phyloP scores from a whole-genome alignment of 116 monocot genomes.

The Trichopus zeylanicus region DNA sequence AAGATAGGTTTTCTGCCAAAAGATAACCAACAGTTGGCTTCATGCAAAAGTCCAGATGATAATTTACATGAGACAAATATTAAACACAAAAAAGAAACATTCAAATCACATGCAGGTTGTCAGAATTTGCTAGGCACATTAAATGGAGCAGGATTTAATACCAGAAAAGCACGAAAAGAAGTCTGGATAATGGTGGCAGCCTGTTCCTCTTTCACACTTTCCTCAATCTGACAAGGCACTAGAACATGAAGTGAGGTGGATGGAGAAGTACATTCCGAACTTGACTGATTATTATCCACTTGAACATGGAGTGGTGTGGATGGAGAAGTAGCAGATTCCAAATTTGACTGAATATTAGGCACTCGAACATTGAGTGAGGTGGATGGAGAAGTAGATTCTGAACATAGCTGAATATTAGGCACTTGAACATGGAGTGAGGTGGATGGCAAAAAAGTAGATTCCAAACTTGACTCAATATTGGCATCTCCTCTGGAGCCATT shows the following conservation, averaged over 20 bases:
- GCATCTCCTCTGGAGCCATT: constrained; percentile 14
- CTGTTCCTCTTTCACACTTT: constrained; percentile 41
- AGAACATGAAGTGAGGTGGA: constrained; percentile 27
- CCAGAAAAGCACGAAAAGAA: constrained; percentile 86
- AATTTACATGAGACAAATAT: too few relatives aligned
- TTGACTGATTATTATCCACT: constrained; percentile 25
- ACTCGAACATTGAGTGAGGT: constrained; percentile 27
- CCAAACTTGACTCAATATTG: constrained; percentile 26
- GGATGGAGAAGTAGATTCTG: constrained; percentile 27
- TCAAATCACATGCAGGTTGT: background rate
- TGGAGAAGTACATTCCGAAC: constrained; percentile 29
- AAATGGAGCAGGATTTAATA: constrained; percentile 26
- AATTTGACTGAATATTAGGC: constrained; percentile 25
- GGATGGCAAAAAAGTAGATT: constrained; percentile 23
- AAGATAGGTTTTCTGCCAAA: too few relatives aligned
- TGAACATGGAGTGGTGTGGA: constrained; percentile 27
- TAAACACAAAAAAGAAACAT: too few relatives aligned
- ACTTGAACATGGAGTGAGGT: constrained; percentile 28
- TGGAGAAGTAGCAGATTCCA: constrained; percentile 30
- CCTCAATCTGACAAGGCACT: constrained; percentile 31
- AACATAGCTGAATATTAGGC: constrained; percentile 28
- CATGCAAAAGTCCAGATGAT: too few relatives aligned
- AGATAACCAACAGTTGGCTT: too few relatives aligned
- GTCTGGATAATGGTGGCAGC: constrained; percentile 86
- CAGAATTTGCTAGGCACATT: too few relatives aligned